Evolutionary conservation across 805 yeast species (phyloP), one percentile per base, ranked within the genome.

Genomic region (Diddensiella santjacobensis): DNA sequence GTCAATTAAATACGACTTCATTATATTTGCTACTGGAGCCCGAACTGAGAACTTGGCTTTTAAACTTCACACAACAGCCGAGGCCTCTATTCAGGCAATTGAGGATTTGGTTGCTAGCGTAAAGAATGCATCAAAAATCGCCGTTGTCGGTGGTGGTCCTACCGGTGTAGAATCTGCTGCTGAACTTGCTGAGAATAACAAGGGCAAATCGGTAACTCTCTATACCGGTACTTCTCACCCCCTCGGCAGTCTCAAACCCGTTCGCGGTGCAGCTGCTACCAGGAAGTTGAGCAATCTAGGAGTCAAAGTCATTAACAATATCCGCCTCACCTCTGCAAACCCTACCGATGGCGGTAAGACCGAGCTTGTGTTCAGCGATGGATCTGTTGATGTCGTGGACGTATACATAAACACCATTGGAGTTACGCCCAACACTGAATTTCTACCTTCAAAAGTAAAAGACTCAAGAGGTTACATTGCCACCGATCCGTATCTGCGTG

Each of bases 121-220:
- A 42, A 60, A 58, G 13, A 39, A 49, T 2, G 67, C 73, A 13
- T 59, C 71, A 6, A 63, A 58, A 4, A 66, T 78, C n/a, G 69
- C 75, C 3, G 63, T 72, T 8, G 70, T 75, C 46, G 81, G 81
- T 5, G 80, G 74, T 13, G 81, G 81, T 18, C 76, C 80, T 1
- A 60, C 75, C 19, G 81, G 80, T 2, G 70, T 75, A 39, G 81
- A 77, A 57, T 62, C 72, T 22, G 75, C 78, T 1, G 77, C 72
- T 24, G 80, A 77, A 48, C 61, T 77, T 42, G 73, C 67, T 42
- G 65, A 59, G 40, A 55, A 58, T 17, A 73, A 62, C 51, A 30
- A 44, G 8, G 46, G 40, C 6, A 71, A 72, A 51, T 58, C 56
- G 8, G 70, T 76, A 8, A 61, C 48, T 6, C 44, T 61, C 8